A percentile compares a stretch with the other conserved stretches of the same genome.
Evolutionary conservation across 192 early-diverging fungal species (phyloP).

Genomic region (Geosiphon pyriformis): DNA sequence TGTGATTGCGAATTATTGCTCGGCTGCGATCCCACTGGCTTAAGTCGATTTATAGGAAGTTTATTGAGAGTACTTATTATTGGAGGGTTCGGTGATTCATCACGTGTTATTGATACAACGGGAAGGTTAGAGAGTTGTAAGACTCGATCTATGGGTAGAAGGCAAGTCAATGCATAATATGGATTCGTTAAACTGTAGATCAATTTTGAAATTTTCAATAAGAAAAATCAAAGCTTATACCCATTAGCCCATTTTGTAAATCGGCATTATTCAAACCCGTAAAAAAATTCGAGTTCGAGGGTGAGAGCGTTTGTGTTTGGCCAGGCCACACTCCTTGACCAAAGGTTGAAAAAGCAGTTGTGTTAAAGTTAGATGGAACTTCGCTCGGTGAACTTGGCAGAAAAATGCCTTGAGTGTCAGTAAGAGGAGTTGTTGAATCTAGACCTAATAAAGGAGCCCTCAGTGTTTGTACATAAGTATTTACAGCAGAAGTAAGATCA

Average conservation of each 20-base stretch:
- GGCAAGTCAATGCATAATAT: background rate
- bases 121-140: background rate
- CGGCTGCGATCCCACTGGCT: conserved; percentile 30
- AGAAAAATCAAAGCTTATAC: background rate
- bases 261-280: background rate
- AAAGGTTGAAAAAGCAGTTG: background rate
- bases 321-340: conserved; percentile 1
- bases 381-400: conserved; percentile 4
- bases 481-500: background rate
- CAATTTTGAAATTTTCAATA: background rate
- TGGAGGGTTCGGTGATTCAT: conserved; percentile 12
- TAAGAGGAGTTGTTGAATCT: background rate
- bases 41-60: conserved; percentile 44
- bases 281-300: background rate
- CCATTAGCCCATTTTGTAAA: background rate
- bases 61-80: conserved; percentile 27
- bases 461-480: background rate
- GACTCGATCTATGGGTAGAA: background rate
- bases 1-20: conserved; percentile 20
- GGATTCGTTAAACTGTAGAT: background rate
- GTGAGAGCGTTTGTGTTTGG: background rate
- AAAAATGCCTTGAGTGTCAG: conserved; percentile 3
- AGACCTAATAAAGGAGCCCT: background rate
- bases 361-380: background rate
- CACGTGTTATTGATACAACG: background rate